These are phyloP conservation scores for Crepidotus variabilis DNA, from an alignment of 768 basidiomycete genomes.

Conservation along the genomic window DNA sequence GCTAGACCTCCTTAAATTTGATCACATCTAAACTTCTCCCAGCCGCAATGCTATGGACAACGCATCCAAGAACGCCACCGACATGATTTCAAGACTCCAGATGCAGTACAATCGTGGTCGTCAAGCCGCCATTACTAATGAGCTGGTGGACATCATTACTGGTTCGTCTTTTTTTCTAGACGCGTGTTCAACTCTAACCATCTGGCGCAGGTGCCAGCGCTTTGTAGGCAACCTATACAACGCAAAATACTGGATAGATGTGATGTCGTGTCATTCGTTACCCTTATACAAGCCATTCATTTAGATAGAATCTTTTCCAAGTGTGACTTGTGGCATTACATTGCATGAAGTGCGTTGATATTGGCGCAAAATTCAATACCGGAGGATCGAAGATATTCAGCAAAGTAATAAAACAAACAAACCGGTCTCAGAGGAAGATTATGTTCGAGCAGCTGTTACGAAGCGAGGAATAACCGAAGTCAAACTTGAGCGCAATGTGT, in stretches of 20 bases:
- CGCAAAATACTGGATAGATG: constrained; percentile 11
- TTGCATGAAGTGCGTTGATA: no score
- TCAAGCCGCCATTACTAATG: constrained; percentile 96
- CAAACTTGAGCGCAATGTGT: no score
- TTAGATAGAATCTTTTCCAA: background rate
- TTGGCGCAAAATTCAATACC: no score
- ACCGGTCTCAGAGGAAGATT: no score
- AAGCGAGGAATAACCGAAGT: no score
- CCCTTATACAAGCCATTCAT: background rate
- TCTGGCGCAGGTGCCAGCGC: constrained; percentile 37
- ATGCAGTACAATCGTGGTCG: constrained; percentile 99
- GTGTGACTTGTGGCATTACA: no score
- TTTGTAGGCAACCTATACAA: constrained; percentile 24
- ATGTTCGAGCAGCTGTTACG: no score
- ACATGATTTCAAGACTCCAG: constrained; percentile 85
- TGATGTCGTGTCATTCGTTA: constrained; percentile 4
- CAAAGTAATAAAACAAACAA: no score
- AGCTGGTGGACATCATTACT: constrained; percentile 89
- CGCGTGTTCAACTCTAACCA: background rate
- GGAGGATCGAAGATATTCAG: no score
- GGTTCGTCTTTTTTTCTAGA: constrained; percentile 42
- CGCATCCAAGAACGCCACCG: constrained; percentile 95
- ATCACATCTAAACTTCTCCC: constrained; percentile 4
- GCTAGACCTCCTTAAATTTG: constrained; percentile 11
- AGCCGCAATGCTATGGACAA: constrained; percentile 99